Evolutionary conservation across 2,329 filamentous ascomycete species (phyloP), one percentile per base, ranked within the genome.

Genomic region (Helotiales sp.): DNA sequence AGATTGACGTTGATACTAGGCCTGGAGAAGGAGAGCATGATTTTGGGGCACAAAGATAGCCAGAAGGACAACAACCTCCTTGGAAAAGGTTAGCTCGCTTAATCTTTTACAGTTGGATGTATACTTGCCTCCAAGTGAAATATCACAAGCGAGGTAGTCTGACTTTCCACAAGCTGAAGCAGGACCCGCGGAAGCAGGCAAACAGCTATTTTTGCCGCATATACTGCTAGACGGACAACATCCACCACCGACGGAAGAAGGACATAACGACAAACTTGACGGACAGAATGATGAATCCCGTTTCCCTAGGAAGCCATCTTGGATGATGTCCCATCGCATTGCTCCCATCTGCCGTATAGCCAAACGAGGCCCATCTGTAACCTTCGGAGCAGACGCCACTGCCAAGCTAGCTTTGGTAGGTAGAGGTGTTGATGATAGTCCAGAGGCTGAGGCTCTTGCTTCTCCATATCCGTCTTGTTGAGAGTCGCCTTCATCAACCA

Each of bases 11-110:
- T 29, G 69, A 71, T 0, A 76, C 67, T 5, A 71, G 67, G 9
- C 79, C 80, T 10, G 74, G 71, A 1, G 80, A 77, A 0, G 78
- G 70, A 2, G 71, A 67, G 61, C 83, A 85, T 2, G 67, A 70
- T 19, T 69, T 69, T 44, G 71, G 72, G 2, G 71, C 79, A 67
- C 81, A 84, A 3, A 71, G 70, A 63, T 81, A 84, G 36, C 73
- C 68, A 4, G 74, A 67, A 1, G 80, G 79, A 60, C 68, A 71
- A 54, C 69, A 71, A 42, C 69, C 69, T 25, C 69, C 68, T 69
- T 40, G 33, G 6, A 29, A 12, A 7, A 9, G 31, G 29, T 27
- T 19, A 54, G 10, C 15, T 17, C 30, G 31, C 12, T n/a, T n/a
- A n/a, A n/a, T n/a, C n/a, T n/a, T n/a, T n/a, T n/a, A n/a, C n/a